Conservation (phyloP, 2,329 filamentous ascomycete genomes). For the Botrytis tulipae region DNA sequence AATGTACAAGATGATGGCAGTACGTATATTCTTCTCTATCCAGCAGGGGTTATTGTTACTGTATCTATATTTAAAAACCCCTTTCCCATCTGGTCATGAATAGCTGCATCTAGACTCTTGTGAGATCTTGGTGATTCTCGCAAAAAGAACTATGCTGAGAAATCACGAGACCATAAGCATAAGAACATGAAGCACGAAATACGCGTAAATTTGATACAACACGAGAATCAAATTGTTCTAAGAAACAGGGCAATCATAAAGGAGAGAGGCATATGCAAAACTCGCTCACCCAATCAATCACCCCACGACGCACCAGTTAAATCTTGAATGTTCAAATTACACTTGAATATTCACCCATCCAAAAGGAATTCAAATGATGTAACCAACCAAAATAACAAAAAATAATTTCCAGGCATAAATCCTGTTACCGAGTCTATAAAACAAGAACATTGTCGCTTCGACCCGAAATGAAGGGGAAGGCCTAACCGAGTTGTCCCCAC, state of each 20-base stretch:
- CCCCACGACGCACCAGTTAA: background rate
- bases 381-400: background rate
- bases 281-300: background rate
- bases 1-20: background rate
- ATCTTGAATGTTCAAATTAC: background rate
- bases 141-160: background rate
- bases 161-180: background rate
- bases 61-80: background rate
- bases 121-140: background rate
- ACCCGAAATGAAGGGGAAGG: conserved; percentile 8
- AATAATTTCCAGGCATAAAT: background rate
- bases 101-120: background rate
- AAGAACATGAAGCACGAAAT: background rate
- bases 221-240: background rate
- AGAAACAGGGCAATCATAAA: background rate
- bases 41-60: background rate
- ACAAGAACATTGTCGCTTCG: conserved; percentile 53
- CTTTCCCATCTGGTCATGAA: background rate
- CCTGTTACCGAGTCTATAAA: conserved; percentile 46
- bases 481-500: background rate
- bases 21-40: background rate
- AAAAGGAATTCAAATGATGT: background rate
- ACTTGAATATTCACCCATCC: background rate
- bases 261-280: background rate
- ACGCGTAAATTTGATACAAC: background rate